Evolutionary conservation across 73 alveolate genomes (phyloP), one percentile per base, ranked within the genome.

Genomic region (Paramecium biaurelia): DNA sequence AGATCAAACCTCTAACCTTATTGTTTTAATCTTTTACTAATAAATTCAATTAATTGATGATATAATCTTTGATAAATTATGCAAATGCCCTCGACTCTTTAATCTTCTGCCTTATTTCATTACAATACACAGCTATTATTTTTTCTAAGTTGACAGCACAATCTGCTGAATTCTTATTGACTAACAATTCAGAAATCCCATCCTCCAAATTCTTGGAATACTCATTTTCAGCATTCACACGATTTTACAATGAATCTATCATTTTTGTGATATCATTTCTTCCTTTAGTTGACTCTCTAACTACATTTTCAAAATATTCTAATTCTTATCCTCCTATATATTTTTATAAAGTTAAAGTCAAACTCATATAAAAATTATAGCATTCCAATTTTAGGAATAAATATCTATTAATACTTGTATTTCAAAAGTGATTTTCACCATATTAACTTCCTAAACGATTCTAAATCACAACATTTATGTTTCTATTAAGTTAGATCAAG

Each of bases 211-310:
- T 35, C 26, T 72, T 72, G 0, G 56, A 23, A 34, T 72, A 72
- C 30, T 72, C 56, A 34, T 34, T 14, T 72, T 72, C 86, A 32
- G 45, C 58, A 34, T 12, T 37, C 10, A 72, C 86, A 2, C 86
- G n/a, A 34, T 42, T 72, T n/a, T 34, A 34, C 38, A 35, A 72
- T 5, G 58, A 35, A 38, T 72, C 86, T 35, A 28, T 72, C 32
- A 32, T 2, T 35, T 42, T 72, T 12, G 35, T 72, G 18, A 72
- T 35, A 72, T 35, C 58, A n/a, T 72, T 38, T 38, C 86, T 72
- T n/a, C 86, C 86, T 15, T 38, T 72, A 5, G 86, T 72, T 72
- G 86, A 72, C 32, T 72, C 86, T 72, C 58, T 72, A 14, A 37
- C 56, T 34, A 72, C 35, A 20, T 11, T 72, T 72, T 72, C 86